Percentiles rank a stretch among this genome's conserved stretches.
These are phyloP conservation scores for Kodamaea jinghongensis DNA, from an alignment of 805 yeast genomes.

Conservation along the genomic window DNA sequence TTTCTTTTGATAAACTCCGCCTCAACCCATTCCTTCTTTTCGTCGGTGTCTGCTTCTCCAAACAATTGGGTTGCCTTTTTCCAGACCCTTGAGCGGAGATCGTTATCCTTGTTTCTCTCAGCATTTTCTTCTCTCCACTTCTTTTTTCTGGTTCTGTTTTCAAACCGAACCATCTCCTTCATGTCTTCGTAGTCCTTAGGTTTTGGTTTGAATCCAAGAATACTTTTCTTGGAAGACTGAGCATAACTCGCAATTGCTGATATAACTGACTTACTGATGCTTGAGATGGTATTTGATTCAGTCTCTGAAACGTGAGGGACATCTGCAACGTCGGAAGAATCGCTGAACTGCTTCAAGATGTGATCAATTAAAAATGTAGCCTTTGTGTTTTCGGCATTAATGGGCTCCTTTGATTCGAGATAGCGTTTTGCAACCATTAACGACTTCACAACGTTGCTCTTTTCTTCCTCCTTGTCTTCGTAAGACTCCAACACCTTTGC, in stretches of 20 bases:
- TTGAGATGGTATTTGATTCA: constrained; percentile 8
- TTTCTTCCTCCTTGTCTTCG: constrained; percentile 20
- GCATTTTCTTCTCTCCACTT: constrained; percentile 80
- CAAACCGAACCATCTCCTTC: constrained; percentile 58
- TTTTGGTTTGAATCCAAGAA: constrained; percentile 16
- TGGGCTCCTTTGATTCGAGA: constrained; percentile 17
- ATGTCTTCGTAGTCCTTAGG: constrained; percentile 35
- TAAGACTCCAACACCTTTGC: constrained; percentile 22
- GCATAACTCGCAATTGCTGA: constrained; percentile 11
- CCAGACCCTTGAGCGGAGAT: constrained; percentile 71
- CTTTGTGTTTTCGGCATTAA: constrained; percentile 13
- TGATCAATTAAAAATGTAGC: constrained; percentile 25
- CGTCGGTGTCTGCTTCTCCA: constrained; percentile 57
- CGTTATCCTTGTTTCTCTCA: constrained; percentile 83
- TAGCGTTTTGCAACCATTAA: constrained; percentile 31
- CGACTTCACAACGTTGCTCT: constrained; percentile 25
- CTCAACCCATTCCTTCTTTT: constrained; percentile 66
- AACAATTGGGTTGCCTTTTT: constrained; percentile 67
- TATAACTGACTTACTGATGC: constrained; percentile 10
- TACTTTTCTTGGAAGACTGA: constrained; percentile 18
- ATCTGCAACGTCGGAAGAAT: neutral
- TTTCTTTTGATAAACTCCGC: constrained; percentile 67
- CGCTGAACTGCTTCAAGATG: constrained; percentile 19
- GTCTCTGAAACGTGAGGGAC: constrained; percentile 9
- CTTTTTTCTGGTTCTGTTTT: constrained; percentile 75